A percentile compares a stretch with the other conserved stretches of the same genome.
These are phyloP conservation scores for Xylaria venustula DNA, from an alignment of 495 filamentous ascomycete genomes.

Conservation along the genomic window DNA sequence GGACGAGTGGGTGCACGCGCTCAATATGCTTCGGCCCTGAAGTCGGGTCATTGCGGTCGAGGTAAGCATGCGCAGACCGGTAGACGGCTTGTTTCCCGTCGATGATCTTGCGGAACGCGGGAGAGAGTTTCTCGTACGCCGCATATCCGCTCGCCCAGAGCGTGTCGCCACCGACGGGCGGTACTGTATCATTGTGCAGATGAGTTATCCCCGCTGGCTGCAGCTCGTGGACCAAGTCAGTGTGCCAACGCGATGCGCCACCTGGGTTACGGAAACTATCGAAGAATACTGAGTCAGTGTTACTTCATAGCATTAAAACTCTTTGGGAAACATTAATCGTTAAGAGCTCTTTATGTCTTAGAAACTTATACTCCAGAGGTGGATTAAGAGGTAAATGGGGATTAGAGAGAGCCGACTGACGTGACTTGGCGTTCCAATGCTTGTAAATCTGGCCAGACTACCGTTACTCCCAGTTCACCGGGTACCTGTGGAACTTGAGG, in stretches of 20 bases:
- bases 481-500: slow-evolving; percentile 71
- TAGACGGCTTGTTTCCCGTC: slow-evolving; percentile 68
- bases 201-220: slow-evolving; percentile 71
- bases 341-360: too few species aligned
- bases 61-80: slow-evolving; percentile 63
- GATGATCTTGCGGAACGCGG: slow-evolving; percentile 66
- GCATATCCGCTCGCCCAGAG: slow-evolving; percentile 70
- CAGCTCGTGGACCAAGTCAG: slow-evolving; percentile 66
- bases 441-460: slow-evolving; percentile 66
- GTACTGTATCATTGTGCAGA: slow-evolving; percentile 67
- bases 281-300: too few species aligned
- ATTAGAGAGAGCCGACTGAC: too few species aligned
- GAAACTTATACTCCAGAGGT: too few species aligned
- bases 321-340: too few species aligned
- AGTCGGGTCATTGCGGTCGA: slow-evolving; percentile 60
- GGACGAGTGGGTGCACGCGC: slow-evolving; percentile 65
- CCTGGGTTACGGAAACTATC: slow-evolving; percentile 60
- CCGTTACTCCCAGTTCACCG: slow-evolving; percentile 60
- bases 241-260: slow-evolving; percentile 66
- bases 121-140: slow-evolving; percentile 71
- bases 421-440: slow-evolving; percentile 52
- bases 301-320: too few species aligned
- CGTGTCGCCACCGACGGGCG: slow-evolving; percentile 65
- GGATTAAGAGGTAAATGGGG: too few species aligned
- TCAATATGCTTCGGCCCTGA: slow-evolving; percentile 64